Evolutionary conservation across 73 alveolate genomes (phyloP), one percentile per base, ranked within the genome.

Genomic region (Uronychia binucleata): DNA sequence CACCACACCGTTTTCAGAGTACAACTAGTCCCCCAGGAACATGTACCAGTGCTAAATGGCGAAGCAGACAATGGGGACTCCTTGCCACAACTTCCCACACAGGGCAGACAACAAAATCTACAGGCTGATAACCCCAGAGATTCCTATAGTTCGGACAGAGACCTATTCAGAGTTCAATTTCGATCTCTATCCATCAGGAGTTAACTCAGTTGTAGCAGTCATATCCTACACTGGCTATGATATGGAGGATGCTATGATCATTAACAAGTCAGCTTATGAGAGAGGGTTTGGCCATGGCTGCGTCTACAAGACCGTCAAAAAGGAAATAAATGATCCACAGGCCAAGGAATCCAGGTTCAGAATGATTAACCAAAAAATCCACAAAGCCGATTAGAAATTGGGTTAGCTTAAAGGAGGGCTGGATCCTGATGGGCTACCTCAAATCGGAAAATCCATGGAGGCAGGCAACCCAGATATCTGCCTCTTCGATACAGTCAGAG

Each of bases 11-110:
- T 99, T 99, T 93, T 93, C 99, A 31, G 99, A 99, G 79, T 98
- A 98, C 94, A 99, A 99, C 94, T 98, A 99, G 89, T 93, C 99
- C 59, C 99, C 99, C 0, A 86, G 99, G 58, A 98, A 98, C 89
- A 98, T 98, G 99, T 98, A 98, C 93, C 98, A 98, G 85, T 98
- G 99, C 93, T 97, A 98, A 90, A 99, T 99, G 99, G 99, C 99
- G 35, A 99, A 99, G 93, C 98, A 99, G 95, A 99, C 99, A 26
- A 97, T 99, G 99, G 99, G 99, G 28, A 96, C 99, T 28, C 99
- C 99, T 0, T 96, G 93, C 93, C 99, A 96, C 91, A 97, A 97
- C 85, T 97, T 95, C 85, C 99, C 98, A 27, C 95, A 89, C 90
- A 91, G 99, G 80, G 89, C 93, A 74, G 99, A 97, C 91, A 98